Base-by-base conservation (phyloP, 352 stramenopile genomes). In the Pythium dissimile region DNA sequence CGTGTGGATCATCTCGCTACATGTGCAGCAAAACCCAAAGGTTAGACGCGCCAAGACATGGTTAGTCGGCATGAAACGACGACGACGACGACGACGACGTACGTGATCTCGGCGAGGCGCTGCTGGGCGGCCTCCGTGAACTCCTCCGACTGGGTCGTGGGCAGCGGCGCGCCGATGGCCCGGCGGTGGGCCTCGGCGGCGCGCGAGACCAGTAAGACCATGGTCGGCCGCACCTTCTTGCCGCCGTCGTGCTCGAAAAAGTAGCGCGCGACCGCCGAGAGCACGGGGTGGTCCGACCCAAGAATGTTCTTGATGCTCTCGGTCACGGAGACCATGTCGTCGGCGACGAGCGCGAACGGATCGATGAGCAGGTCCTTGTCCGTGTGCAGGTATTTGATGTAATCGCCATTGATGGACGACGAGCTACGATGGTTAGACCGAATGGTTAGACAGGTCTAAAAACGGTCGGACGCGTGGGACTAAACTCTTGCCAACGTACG, bases 1-100 rank as follows among this genome's bases (percentile, higher is more conserved):
- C 20, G 97, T 99, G 80, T 99, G 97, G 74, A 99, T 99, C 91
- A 99, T 98, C 81, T 99, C 97, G 28, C 83, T 88, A n/a, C n/a
- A n/a, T n/a, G n/a, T n/a, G 62, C n/a, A n/a, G 24, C 5, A 32
- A 26, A 26, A 26, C 20, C 16, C 31, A 55, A 20, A 13, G 4
- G 13, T 38, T 26, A 16, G 23, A n/a, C 20, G 16, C n/a, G n/a
- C n/a, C n/a, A n/a, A n/a, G n/a, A n/a, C n/a, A n/a, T n/a, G n/a
- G n/a, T n/a, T n/a, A n/a, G n/a, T n/a, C n/a, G n/a, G n/a, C n/a
- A n/a, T n/a, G n/a, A n/a, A n/a, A n/a, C n/a, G 13, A 24, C 16
- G 42, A 4, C 23, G n/a, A 28, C n/a, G 21, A 3, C 6, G 21
- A 12, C 15, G 4, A 50, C 3, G 6, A 80, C 77, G 62, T 73